Conservation (phyloP, 2,329 filamentous ascomycete species). For the Pezicula carpinea region DNA sequence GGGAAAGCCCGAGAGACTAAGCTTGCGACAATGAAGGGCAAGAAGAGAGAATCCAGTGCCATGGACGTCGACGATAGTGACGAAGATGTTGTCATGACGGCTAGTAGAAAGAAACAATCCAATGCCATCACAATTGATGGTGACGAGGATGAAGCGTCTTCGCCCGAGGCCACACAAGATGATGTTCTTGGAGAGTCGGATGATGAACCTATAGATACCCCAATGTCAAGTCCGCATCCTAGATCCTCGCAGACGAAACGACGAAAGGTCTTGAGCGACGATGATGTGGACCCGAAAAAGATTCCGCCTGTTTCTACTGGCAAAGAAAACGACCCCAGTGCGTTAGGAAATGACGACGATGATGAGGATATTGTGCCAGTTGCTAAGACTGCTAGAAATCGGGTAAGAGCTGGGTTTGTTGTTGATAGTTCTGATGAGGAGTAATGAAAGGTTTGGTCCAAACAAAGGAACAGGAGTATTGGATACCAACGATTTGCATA, state of each 20-base stretch:
- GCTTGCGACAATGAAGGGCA: slow-evolving; percentile 4
- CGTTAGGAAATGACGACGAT: slow-evolving; percentile 28
- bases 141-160: slow-evolving; percentile 25
- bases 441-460: slow-evolving; percentile 8
- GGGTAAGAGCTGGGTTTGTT: slow-evolving; percentile 49
- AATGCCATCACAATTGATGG: slow-evolving; percentile 21
- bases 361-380: slow-evolving; percentile 38
- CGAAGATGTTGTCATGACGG: slow-evolving; percentile 16
- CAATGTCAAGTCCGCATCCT: slow-evolving; percentile 34
- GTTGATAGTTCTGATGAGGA: slow-evolving; percentile 53
- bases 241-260: slow-evolving; percentile 32
- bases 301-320: slow-evolving; percentile 22
- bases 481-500: too few relatives aligned
- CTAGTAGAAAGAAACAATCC: slow-evolving; percentile 17
- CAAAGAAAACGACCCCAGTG: slow-evolving; percentile 11
- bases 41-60: slow-evolving; percentile 12
- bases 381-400: slow-evolving; percentile 25
- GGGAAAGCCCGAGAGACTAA: slow-evolving; percentile 12
- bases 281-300: slow-evolving; percentile 23
- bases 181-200: slow-evolving; percentile 27
- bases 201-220: slow-evolving; percentile 32
- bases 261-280: slow-evolving; percentile 29
- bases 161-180: slow-evolving; percentile 13
- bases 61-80: slow-evolving; percentile 22
- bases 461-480: too few relatives aligned